These are phyloP conservation scores for Themeda triandra DNA, from an alignment of 176 grass and related monocot genomes.

Conservation along the genomic window DNA sequence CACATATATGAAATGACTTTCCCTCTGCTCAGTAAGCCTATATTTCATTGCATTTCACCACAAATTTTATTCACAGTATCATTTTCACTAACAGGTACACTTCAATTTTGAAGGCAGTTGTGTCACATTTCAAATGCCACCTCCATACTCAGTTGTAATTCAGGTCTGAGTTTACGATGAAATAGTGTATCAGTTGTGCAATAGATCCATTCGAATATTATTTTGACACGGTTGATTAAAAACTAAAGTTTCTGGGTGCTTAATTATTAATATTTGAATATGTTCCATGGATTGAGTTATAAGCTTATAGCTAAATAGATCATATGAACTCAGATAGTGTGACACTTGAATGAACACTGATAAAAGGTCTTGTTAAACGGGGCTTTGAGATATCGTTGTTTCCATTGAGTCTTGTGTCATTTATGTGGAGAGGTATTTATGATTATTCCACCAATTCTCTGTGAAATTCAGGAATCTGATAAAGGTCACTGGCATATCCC, in stretches of 20 bases:
- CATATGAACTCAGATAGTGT: not conserved
- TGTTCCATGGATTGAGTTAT: not conserved
- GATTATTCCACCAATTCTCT: constrained; percentile 2
- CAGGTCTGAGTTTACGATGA: constrained; percentile 42
- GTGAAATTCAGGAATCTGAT: constrained; percentile 53
- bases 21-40: not conserved
- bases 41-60: not conserved
- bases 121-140: constrained; percentile 60
- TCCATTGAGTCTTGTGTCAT: not conserved
- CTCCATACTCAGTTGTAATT: constrained; percentile 64
- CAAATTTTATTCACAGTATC: constrained; percentile 1
- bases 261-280: not conserved
- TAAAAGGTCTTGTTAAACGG: not conserved
- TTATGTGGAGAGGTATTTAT: not conserved
- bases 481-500: constrained; percentile 80
- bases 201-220: not conserved
- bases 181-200: not conserved
- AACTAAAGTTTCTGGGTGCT: not conserved
- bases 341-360: not conserved
- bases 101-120: constrained; percentile 40
- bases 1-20: not conserved
- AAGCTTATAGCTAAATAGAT: not conserved
- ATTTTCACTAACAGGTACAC: constrained; percentile 40
- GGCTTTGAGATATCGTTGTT: not conserved
- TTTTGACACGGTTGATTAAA: not conserved